Evolutionary conservation across 768 basidiomycete species (phyloP), one percentile per base, ranked within the genome.

Genomic region (Suillus fuscotomentosus): DNA sequence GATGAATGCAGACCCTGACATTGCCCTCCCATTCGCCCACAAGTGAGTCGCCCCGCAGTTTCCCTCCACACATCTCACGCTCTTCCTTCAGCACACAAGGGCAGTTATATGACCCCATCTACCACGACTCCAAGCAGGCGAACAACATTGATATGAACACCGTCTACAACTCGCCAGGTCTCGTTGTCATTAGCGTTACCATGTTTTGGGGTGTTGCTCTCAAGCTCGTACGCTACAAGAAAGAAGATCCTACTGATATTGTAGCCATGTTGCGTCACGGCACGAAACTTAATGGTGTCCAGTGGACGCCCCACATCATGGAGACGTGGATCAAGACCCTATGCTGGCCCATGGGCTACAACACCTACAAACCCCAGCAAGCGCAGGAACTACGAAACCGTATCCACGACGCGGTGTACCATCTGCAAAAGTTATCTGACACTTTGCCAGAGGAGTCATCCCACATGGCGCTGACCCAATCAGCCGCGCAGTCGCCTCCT

Each of bases 1-100:
- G 90, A 89, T 91, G 89, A 91, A 91, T 63, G 83, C 86, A 5
- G 86, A 89, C 67, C 86, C 90, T 0, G 90, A 91, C 66, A 80
- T 89, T 15, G 87, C 89, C 3, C 78, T 91, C 56, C 89, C 90
- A 17, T 83, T 87, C 82, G 84, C 85, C 22, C 72, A 76, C 65
- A 85, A 88, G 86, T 89, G 70, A 75, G 88, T 82, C 24, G 10
- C 56, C 34, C 27, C 57, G 60, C 57, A 45, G 31, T 43, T 36
- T 31, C 50, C 60, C 63, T 65, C 61, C 55, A 55, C 36, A 56
- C 68, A 57, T 38, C 63, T 60, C 39, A 64, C 24, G 50, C 17
- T 39, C 54, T 14, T 3, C 43, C 22, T 60, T 53, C 67, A 75
- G 75, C 53, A 54, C 68, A 10, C 56, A 54, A 3, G 75, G 75